Conservation (phyloP, 768 basidiomycete genomes). For the Cystofilobasidium macerans region DNA sequence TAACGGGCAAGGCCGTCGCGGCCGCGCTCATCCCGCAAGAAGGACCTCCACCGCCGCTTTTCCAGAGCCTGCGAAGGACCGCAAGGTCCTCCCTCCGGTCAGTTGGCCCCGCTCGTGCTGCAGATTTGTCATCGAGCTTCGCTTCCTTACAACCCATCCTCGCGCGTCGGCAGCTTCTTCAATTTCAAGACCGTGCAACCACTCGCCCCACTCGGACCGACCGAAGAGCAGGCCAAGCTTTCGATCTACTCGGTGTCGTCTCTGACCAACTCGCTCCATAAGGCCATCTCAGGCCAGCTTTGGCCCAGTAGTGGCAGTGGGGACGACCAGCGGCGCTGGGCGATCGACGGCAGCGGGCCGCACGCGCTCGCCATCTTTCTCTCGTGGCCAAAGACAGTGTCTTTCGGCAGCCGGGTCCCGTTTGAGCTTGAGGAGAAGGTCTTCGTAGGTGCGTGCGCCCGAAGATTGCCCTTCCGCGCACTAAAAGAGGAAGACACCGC, state of each 20-base stretch:
- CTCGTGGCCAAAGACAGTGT: not conserved
- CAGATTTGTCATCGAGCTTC: no score
- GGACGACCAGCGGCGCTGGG: not conserved
- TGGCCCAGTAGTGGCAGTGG: not conserved
- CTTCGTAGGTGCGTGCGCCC: conserved; percentile 15
- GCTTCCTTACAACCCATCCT: not conserved
- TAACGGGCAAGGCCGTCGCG: not conserved
- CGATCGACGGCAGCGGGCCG: not conserved
- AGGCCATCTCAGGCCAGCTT: not conserved
- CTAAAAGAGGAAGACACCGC: not conserved
- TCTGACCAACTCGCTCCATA: not conserved
- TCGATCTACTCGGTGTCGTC: not conserved
- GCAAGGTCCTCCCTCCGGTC: not conserved
- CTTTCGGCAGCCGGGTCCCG: not conserved
- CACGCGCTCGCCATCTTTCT: not conserved
- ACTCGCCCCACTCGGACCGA: not conserved
- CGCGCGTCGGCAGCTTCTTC: not conserved
- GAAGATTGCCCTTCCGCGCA: no score
- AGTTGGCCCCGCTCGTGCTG: not conserved
- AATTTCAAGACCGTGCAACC: not conserved
- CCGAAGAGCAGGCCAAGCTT: not conserved
- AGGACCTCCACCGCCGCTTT: not conserved
- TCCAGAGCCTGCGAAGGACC: not conserved
- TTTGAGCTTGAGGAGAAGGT: conserved; percentile 17
- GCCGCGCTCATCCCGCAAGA: not conserved